phyloP scores from a whole-genome alignment of 495 filamentous ascomycete species.

The Neurospora sp. region DNA sequence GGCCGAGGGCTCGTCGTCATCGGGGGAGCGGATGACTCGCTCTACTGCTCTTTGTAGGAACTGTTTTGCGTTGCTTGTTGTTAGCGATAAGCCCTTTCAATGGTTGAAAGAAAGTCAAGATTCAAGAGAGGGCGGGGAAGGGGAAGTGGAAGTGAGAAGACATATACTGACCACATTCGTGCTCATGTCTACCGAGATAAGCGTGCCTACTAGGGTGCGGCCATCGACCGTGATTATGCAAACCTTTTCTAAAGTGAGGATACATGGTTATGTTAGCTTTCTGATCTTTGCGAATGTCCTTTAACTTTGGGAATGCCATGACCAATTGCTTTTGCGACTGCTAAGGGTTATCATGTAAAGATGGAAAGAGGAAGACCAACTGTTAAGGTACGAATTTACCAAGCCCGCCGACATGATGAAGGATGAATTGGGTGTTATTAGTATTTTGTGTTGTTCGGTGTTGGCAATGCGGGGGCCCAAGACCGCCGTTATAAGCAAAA shows the following conservation, averaged over 20 bases:
- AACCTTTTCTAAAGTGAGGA: constrained; percentile 60
- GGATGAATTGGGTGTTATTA: background rate
- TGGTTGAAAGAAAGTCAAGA: background rate
- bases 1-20: constrained; percentile 71
- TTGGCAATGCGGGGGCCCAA: background rate
- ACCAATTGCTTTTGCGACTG: background rate
- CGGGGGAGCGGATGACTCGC: constrained; percentile 73
- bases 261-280: constrained; percentile 13
- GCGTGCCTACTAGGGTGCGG: constrained; percentile 71
- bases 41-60: constrained; percentile 76
- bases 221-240: constrained; percentile 88
- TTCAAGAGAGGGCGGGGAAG: background rate
- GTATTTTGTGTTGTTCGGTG: background rate
- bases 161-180: constrained; percentile 63
- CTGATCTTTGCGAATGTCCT: background rate
- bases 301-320: background rate
- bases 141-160: background rate
- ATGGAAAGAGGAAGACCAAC: background rate
- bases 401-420: constrained; percentile 4
- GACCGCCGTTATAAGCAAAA: background rate
- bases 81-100: background rate
- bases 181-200: constrained; percentile 80
- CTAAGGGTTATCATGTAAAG: background rate
- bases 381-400: constrained; percentile 5
- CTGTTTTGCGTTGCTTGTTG: constrained; percentile 15